Evolutionary conservation across 768 basidiomycete genomes (phyloP), one percentile per base, ranked within the genome.

Genomic region (Tricholoma flavovirens): DNA sequence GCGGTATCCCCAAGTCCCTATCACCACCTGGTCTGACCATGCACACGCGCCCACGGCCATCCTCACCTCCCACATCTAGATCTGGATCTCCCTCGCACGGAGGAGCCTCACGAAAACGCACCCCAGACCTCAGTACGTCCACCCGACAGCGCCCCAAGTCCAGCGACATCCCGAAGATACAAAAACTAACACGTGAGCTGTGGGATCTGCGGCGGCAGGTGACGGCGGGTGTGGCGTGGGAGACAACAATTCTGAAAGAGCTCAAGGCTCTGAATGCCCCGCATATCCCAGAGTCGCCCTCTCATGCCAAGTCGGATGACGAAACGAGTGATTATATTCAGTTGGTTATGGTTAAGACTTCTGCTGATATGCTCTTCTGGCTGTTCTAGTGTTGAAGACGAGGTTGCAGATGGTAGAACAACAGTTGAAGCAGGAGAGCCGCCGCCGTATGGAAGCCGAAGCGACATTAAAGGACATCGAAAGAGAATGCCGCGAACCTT

Each of bases 401-500:
- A 68, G 64, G n/a, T 40, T 76, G 17, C 35, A 57, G 21, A 58
- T 62, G 22, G 53, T 78, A 1, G 68, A 77, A 51, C 49, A 46
- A 4, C 70, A 79, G 29, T 55, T 82, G 21, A 66, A 51, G 26
- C 57, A 59, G 2, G 80, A 81, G 65, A 69, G 68, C 12, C 59
- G 59, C 43, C 62, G 59, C 51, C 66, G 80, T 33, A 32, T 66
- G n/a, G 74, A 75, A 55, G 75, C 75, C 3, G 84, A 84, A 58
- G 66, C 62, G 11, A 66, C 69, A 12, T 59, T 84, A 56, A 62
- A 60, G 48, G 82, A 83, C 19, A 69, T 86, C 14, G 69, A 76
- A 57, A 68, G 73, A 45, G 83, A 86, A 63, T 75, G 76, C 51
- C 69, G 66, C 51, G 64, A 71, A 54, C 83, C 83, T 14, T 86